Base-by-base conservation (phyloP, 2,329 filamentous ascomycete species). In the Beauveria sp. region DNA sequence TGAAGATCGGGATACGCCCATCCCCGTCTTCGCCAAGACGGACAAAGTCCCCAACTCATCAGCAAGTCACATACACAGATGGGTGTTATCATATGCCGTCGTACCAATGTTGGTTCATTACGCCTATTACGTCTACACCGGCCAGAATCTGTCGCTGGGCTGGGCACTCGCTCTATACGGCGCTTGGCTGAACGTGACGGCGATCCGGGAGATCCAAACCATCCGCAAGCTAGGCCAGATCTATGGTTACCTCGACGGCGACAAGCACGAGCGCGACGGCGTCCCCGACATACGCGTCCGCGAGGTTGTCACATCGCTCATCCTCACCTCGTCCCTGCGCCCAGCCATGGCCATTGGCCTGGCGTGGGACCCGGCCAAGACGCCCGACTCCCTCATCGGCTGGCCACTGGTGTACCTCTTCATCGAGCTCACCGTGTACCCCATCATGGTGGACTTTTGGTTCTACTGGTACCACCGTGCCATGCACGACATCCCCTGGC, bases 401-500 rank as follows among this genome's bases (percentile, higher is more conserved):
- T 56, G 60, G 43, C 16, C 63, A 66, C 60, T 75, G 72, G 69
- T 63, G n/a, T 74, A 73, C 72, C 69, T 77, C 0, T 68, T 73
- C 0, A 31, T 78, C 5, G 73, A 78, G 43, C 68, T 76, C 6
- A 73, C 73, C 0, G 65, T 78, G 0, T 79, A 79, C 63, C 72
- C 71, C 3, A 70, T 79, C 55, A 67, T 79, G 9, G 69, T 79
- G 6, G 77, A 79, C 65, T 77, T 77, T 53, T 79, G 75, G 75
- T 77, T 77, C 66, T 77, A 77, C 66, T 71, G 73, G 71, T 77
- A 77, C 62, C 75, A 77, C 63, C 73, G 76, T 3, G 50, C 70
- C 18, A 77, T 77, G 73, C 76, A 79, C 62, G 76, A 78, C 58
- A 54, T 75, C 18, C 67, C 70, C 20, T 66, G 62, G 1, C 69